These are phyloP conservation scores for Salix arbutifolia DNA, from an alignment of 345 rosid species.

Conservation along the genomic window DNA sequence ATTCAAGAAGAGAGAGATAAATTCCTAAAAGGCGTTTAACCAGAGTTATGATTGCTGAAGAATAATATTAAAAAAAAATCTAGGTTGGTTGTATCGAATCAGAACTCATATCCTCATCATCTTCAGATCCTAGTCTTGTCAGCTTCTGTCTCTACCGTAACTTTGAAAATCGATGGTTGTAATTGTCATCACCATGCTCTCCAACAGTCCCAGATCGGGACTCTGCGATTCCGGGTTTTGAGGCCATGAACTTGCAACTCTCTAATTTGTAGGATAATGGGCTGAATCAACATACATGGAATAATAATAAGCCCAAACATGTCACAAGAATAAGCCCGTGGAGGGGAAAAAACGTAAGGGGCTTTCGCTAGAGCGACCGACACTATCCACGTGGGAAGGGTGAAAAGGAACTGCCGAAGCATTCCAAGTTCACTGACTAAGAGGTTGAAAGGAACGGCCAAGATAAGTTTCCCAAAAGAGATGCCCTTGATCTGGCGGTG, in stretches of 20 bases:
- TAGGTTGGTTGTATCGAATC: too few relatives aligned
- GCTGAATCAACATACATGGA: not conserved
- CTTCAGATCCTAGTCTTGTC: too few relatives aligned
- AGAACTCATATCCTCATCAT: too few relatives aligned
- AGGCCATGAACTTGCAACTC: not conserved
- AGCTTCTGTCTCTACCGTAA: not conserved
- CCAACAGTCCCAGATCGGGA: not conserved
- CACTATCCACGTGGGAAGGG: not conserved
- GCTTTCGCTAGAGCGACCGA: not conserved
- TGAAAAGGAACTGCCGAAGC: too few relatives aligned
- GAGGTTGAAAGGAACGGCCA: not conserved
- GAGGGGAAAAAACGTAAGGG: not conserved
- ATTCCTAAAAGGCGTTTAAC: too few relatives aligned
- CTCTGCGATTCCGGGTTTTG: not conserved
- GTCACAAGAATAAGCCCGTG: not conserved
- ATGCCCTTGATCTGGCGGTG: not conserved
- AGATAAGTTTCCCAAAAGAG: not conserved
- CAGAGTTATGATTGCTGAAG: too few relatives aligned
- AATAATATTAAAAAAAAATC: too few relatives aligned
- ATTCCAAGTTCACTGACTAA: not conserved
- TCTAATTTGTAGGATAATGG: not conserved
- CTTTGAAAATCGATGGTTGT: not conserved
- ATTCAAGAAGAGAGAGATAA: too few relatives aligned
- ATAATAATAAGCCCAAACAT: not conserved
- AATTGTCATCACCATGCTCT: too few relatives aligned